phyloP scores from a whole-genome alignment of 257 asterid species.

The Dorcoceras hygrometricum region DNA sequence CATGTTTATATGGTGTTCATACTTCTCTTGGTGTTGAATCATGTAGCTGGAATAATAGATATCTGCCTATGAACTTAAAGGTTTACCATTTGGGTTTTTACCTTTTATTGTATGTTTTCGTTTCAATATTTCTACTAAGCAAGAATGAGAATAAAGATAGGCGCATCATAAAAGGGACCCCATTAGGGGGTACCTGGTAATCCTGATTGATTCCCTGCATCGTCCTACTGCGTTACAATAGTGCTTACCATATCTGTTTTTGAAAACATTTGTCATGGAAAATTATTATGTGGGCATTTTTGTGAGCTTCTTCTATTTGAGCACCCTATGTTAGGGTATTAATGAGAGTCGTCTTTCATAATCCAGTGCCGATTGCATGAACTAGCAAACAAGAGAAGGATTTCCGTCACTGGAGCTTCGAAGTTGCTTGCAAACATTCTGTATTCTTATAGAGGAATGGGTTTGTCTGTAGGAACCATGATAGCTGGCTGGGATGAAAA shows the following conservation, averaged over 20 bases:
- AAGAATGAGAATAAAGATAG: background rate
- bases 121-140: background rate
- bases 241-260: background rate
- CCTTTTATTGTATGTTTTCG: background rate
- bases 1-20: background rate
- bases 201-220: slow-evolving; percentile 5
- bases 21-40: slow-evolving; percentile 4
- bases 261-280: background rate
- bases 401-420: slow-evolving; percentile 91
- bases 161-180: background rate
- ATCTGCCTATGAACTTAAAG: background rate
- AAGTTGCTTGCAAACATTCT: slow-evolving; percentile 86
- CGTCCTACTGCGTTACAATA: background rate
- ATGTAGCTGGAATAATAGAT: background rate
- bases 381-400: slow-evolving; percentile 92
- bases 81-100: background rate
- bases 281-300: too few species aligned
- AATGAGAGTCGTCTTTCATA: slow-evolving; percentile 21
- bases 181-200: background rate
- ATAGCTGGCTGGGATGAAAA: slow-evolving; percentile 99
- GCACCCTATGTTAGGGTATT: slow-evolving; percentile 7
- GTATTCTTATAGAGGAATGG: slow-evolving; percentile 95
- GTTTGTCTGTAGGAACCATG: slow-evolving; percentile 94
- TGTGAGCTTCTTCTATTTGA: slow-evolving; percentile 1
- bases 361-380: slow-evolving; percentile 90